Evolutionary conservation across 441 rosid species (phyloP), one percentile per base, ranked within the genome.

Genomic region (Pelargonium fulgidum): DNA sequence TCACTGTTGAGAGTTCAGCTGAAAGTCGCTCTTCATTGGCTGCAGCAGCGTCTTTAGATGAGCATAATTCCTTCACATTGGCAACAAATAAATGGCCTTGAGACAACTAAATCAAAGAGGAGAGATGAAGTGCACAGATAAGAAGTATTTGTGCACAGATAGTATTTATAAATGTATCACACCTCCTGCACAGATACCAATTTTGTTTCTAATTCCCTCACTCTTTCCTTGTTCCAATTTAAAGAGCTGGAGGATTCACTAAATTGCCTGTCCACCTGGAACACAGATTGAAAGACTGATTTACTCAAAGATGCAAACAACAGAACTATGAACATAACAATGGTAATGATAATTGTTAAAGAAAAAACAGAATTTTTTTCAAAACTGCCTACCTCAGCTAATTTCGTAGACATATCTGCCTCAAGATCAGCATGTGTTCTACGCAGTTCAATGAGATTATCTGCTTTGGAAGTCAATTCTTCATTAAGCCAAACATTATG

Each of bases 401-500:
- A 89, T 79, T 87, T 94, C 22, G 86, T 77, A 65, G 94, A 89
- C 88, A 92, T 67, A 68, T 92, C 93, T 52, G 92, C 88, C 76
- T 94, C 91, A 50, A 86, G 81, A 80, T 90, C 87, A 56, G 90
- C 76, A 61, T 82, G 87, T 70, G 74, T 74, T 81, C 85, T 84
- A 44, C 94, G 96, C 71, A 85, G 73, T 74, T 89, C 86, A 52
- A 81, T 74, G 54, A 87, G 85, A 75, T 80, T 81, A 54, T 85
- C 91, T 36, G 81, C 89, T 82, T 94, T 94, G 67, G 85, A 68
- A n/a, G 86, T 86, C 83, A 94, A 75, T 85, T 94, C 98, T 39
- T 92, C 93, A 73, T 94, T 87, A 69, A 94, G 87, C 98, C 98
- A 94, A 33, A 75, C 67, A 77, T 93, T 92, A 78, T 94, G 99